Evolutionary conservation across 2,329 filamentous ascomycete genomes (phyloP).

Genomic region (Fusarium agapanthi): DNA sequence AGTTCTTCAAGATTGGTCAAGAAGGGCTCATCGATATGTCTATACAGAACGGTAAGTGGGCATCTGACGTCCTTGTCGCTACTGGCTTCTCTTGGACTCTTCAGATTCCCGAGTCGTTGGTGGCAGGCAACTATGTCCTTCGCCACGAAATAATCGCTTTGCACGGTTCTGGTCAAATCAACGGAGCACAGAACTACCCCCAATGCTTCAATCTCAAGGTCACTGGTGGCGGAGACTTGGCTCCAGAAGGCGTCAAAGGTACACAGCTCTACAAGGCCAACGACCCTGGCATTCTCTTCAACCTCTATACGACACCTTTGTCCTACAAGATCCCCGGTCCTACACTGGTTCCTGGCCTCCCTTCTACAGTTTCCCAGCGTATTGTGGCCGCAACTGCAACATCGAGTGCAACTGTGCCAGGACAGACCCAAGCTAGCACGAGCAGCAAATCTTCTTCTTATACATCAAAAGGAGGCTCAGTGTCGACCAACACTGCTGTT

Average conservation of each 20-base stretch:
- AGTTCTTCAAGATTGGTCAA: slow-evolving; percentile 72
- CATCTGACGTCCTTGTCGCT: slow-evolving; percentile 52
- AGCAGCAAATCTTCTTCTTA: background rate
- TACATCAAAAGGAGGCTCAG: background rate
- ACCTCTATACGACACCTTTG: slow-evolving; percentile 42
- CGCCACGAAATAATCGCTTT: slow-evolving; percentile 63
- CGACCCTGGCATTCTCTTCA: slow-evolving; percentile 47
- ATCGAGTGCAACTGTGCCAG: slow-evolving; percentile 33
- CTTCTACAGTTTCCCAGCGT: slow-evolving; percentile 24
- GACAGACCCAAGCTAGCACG: background rate
- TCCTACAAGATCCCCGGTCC: slow-evolving; percentile 43
- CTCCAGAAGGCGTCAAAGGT: slow-evolving; percentile 44
- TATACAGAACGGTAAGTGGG: slow-evolving; percentile 50
- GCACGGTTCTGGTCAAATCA: slow-evolving; percentile 52
- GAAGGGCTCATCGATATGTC: slow-evolving; percentile 61
- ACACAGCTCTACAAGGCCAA: slow-evolving; percentile 42
- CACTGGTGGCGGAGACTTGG: slow-evolving; percentile 50
- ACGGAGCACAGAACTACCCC: slow-evolving; percentile 62
- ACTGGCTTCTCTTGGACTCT: slow-evolving; percentile 47
- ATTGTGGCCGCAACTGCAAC: slow-evolving; percentile 16
- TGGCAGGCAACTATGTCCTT: slow-evolving; percentile 56
- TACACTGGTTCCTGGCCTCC: slow-evolving; percentile 35
- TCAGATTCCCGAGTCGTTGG: slow-evolving; percentile 46
- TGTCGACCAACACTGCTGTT: background rate
- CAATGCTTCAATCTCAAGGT: slow-evolving; percentile 60